Evolutionary conservation across 169 alveolate genomes (phyloP).

Genomic region (Plasmodium ovale): DNA sequence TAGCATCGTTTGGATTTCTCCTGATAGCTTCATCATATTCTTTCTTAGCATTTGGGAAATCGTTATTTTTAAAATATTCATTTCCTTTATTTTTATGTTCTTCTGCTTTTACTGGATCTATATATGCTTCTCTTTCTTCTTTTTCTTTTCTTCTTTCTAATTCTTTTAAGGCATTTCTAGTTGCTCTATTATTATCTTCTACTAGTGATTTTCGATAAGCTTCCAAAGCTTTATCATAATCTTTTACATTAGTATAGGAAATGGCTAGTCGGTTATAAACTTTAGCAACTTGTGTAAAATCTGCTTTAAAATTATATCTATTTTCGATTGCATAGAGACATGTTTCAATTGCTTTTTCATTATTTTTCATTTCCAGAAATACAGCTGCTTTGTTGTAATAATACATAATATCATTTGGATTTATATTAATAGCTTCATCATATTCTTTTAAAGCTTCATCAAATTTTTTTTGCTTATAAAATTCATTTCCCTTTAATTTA

Average conservation of each 20-base stretch:
- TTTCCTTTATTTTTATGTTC: conserved; percentile 93
- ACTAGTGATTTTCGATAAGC: conserved; percentile 93
- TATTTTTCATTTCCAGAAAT: conserved; percentile 95
- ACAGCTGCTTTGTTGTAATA: conserved; percentile 95
- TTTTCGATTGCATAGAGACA: conserved; percentile 95
- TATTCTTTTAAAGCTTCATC: conserved; percentile 95
- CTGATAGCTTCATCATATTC: conserved; percentile 97
- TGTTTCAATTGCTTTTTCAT: conserved; percentile 92
- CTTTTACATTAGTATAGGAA: conserved; percentile 88
- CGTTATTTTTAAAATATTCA: conserved; percentile 92
- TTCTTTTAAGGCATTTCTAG: conserved; percentile 94
- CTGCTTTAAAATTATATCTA: conserved; percentile 93
- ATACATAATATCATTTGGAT: conserved; percentile 91
- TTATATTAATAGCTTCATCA: conserved; percentile 93
- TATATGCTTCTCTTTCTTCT: conserved; percentile 93
- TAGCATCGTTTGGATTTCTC: conserved; percentile 97
- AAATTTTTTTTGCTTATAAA: conserved; percentile 92
- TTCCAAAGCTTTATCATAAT: conserved; percentile 92
- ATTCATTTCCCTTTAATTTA: conserved; percentile 88
- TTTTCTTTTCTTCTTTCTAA: conserved; percentile 93
- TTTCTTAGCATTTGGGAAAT: conserved; percentile 97
- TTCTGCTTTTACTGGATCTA: conserved; percentile 96
- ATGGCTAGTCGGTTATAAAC: conserved; percentile 92
- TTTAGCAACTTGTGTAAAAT: conserved; percentile 89
- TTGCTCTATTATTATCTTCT: conserved; percentile 94